A percentile compares a stretch with the other conserved stretches of the same genome.
phyloP scores from a whole-genome alignment of 345 rosid genomes.

The Salix suchowensis region DNA sequence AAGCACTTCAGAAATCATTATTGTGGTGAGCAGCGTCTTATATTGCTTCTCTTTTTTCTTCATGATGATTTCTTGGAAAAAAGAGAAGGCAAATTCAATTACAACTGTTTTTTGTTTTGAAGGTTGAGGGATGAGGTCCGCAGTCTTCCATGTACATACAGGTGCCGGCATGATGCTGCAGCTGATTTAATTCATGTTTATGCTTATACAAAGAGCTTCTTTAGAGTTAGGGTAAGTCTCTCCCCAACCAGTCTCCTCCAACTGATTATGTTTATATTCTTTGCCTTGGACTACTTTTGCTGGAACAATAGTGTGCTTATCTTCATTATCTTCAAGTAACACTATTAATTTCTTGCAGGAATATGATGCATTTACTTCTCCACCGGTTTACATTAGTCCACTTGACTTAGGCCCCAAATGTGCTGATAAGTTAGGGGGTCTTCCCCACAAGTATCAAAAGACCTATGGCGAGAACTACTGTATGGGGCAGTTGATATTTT shows the following conservation, averaged over 20 bases:
- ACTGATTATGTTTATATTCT: background rate
- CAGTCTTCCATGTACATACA: constrained; percentile 80
- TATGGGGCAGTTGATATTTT: constrained; percentile 89
- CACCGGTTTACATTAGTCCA: constrained; percentile 83
- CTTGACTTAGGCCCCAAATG: constrained; percentile 89
- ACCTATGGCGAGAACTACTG: constrained; percentile 92
- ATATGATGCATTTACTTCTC: constrained; percentile 71
- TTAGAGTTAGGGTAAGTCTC: constrained; percentile 66
- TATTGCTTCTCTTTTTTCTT: constrained; percentile 5
- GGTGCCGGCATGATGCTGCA: constrained; percentile 96
- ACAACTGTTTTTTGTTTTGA: constrained; percentile 15
- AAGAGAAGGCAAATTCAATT: constrained; percentile 1
- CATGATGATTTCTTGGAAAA: background rate
- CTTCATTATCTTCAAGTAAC: constrained; percentile 10
- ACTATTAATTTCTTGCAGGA: constrained; percentile 42
- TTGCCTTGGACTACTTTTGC: background rate
- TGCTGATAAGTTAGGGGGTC: constrained; percentile 65
- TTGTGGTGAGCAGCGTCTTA: constrained; percentile 67
- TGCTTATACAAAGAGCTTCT: constrained; percentile 83
- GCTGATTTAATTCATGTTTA: constrained; percentile 95
- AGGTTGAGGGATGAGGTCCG: constrained; percentile 98
- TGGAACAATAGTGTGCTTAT: background rate
- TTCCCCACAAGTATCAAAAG: constrained; percentile 70
- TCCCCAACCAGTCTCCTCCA: background rate
- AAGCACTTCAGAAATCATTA: constrained; percentile 76